These are phyloP conservation scores for Phytophthora kernoviae DNA, from an alignment of 352 stramenopile genomes.

Conservation along the genomic window DNA sequence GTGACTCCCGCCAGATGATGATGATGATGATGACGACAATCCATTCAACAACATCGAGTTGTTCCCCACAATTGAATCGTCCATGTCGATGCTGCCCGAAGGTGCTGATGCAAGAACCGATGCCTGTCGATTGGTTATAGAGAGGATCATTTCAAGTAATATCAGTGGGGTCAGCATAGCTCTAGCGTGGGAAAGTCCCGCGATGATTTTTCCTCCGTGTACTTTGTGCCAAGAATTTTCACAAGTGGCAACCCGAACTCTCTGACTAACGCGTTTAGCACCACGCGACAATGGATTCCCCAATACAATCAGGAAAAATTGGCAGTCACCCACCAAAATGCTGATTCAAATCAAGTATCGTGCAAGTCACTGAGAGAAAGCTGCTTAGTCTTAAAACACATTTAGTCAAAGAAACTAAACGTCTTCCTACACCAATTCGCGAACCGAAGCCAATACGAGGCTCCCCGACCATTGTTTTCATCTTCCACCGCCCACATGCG, in stretches of 20 bases:
- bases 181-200: background rate
- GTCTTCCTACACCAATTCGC: slow-evolving; percentile 35
- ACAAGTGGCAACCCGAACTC: too few relatives aligned
- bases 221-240: background rate
- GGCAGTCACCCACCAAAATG: background rate
- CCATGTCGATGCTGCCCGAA: background rate
- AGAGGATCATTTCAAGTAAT: background rate
- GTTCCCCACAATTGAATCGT: slow-evolving; percentile 3
- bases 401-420: slow-evolving; percentile 28
- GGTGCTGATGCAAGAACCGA: background rate
- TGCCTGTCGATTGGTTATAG: background rate
- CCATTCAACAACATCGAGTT: slow-evolving; percentile 4
- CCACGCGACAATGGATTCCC: background rate
- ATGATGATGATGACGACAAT: slow-evolving; percentile 12
- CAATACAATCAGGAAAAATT: background rate
- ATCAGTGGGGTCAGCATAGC: background rate
- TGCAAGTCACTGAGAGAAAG: background rate
- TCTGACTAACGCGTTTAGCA: background rate
- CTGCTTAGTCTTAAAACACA: slow-evolving; percentile 4
- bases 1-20: background rate
- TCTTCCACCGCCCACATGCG: slow-evolving; percentile 34
- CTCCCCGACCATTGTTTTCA: slow-evolving; percentile 14
- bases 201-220: background rate
- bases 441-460: slow-evolving; percentile 30
- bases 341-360: background rate